Percentiles rank a stretch among this genome's conserved stretches.
Evolutionary conservation across 164 flowering plant species (phyloP).

Genomic region (Warburgia ugandensis): DNA sequence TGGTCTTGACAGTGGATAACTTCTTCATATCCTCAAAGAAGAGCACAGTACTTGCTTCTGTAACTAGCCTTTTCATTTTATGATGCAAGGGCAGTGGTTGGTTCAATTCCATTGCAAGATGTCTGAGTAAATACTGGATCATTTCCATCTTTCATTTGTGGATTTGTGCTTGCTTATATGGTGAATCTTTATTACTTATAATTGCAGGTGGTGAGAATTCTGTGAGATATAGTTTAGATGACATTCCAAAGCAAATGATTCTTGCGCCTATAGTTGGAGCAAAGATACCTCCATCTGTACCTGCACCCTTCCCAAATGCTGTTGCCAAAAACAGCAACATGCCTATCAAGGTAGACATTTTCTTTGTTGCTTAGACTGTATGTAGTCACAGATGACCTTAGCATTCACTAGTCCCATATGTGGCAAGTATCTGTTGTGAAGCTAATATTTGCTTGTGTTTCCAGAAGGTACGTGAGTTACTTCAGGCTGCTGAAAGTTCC

Average conservation of each 20-base stretch:
- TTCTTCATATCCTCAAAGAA: too few relatives aligned
- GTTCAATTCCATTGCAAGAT: background rate
- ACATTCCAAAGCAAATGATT: conserved; percentile 41
- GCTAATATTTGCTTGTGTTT: background rate
- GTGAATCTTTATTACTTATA: background rate
- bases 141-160: background rate
- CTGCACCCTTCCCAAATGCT: conserved; percentile 19
- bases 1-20: too few relatives aligned
- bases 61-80: too few relatives aligned
- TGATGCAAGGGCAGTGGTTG: too few relatives aligned
- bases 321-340: conserved; percentile 14
- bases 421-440: background rate
- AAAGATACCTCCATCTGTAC: conserved; percentile 21
- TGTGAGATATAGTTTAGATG: conserved; percentile 54
- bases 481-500: conserved; percentile 53
- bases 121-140: background rate
- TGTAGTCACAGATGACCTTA: background rate
- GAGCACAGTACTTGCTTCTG: too few relatives aligned
- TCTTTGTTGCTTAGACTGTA: background rate
- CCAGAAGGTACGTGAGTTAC: conserved; percentile 45
- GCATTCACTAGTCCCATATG: background rate
- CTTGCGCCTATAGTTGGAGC: conserved; percentile 35
- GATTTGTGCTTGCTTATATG: background rate
- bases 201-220: conserved; percentile 38
- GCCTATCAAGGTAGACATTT: conserved; percentile 33